phyloP scores from a whole-genome alignment of 441 rosid species.

The Erysimum cheiri region DNA sequence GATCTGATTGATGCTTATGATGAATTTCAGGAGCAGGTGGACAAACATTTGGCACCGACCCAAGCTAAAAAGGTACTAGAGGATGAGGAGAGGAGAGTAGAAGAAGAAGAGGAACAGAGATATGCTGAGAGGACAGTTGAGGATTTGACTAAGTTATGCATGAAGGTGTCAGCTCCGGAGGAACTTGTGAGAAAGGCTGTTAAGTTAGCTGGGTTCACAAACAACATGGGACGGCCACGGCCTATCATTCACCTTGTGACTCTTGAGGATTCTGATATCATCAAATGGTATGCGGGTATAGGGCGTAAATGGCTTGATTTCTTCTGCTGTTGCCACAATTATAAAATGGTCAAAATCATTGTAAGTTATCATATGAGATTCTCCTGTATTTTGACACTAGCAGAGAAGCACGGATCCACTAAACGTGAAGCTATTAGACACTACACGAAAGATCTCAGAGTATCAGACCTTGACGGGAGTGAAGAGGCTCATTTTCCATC shows the following conservation, averaged over 20 bases:
- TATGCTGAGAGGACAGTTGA: conserved; percentile 71
- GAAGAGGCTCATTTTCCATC: conserved; percentile 72
- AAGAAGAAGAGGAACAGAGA: conserved; percentile 66
- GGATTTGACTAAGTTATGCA: conserved; percentile 75
- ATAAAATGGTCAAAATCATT: conserved; percentile 73
- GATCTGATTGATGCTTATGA: conserved; percentile 79
- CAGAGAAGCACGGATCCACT: conserved; percentile 91
- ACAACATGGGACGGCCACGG: conserved; percentile 91
- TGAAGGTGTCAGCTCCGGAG: conserved; percentile 83
- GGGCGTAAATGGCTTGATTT: conserved; percentile 91
- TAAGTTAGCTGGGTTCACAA: conserved; percentile 83
- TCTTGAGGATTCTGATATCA: conserved; percentile 83
- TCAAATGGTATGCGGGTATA: conserved; percentile 93
- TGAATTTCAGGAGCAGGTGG: conserved; percentile 76
- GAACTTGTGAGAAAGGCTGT: conserved; percentile 79
- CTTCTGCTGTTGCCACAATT: conserved; percentile 93
- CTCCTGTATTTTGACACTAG: conserved; percentile 87
- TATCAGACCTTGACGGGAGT: conserved; percentile 52
- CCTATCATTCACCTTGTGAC: conserved; percentile 67
- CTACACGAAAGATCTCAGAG: conserved; percentile 77
- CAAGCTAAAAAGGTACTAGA: conserved; percentile 63
- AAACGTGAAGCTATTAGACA: conserved; percentile 81
- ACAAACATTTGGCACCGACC: conserved; percentile 68
- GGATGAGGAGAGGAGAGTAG: conserved; percentile 64
- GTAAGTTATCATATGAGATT: conserved; percentile 85